These are phyloP conservation scores for Aurantiochytrium sp. DNA, from an alignment of 108 stramenopile species.

Conservation along the genomic window DNA sequence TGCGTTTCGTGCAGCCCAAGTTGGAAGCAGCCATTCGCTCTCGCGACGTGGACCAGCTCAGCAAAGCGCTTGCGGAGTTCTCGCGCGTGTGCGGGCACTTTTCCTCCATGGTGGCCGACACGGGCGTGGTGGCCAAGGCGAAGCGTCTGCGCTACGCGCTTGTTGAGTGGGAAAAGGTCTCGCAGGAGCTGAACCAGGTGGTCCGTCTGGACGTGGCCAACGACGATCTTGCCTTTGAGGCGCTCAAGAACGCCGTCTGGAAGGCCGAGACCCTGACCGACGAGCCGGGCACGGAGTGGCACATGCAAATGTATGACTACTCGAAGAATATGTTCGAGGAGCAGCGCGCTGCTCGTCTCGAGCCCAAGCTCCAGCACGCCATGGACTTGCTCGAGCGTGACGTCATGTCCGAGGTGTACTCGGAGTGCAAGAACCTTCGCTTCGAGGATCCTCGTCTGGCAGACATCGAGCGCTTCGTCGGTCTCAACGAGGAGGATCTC, in stretches of 20 bases:
- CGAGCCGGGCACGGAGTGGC: constrained; percentile 15
- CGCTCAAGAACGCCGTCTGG: constrained; percentile 20
- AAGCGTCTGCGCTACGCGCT: not conserved
- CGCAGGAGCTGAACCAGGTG: not conserved
- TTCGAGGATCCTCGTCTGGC: constrained; percentile 17
- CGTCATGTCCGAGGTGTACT: constrained; percentile 25
- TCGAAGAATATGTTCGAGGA: constrained; percentile 13
- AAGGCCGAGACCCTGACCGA: not conserved
- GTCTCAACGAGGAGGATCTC: constrained; percentile 40
- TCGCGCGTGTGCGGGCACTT: constrained; percentile 11
- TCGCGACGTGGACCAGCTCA: constrained; percentile 17
- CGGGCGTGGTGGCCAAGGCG: not conserved
- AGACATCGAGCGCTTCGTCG: constrained; percentile 39
- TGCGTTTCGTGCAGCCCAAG: constrained; percentile 9
- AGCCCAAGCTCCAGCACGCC: not conserved
- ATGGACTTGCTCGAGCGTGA: constrained; percentile 29
- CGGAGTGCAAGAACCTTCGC: constrained; percentile 15
- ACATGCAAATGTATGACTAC: constrained; percentile 21
- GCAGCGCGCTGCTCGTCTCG: not conserved
- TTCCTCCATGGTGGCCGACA: constrained; percentile 16
- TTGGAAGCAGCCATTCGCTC: not conserved
- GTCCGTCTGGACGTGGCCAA: constrained; percentile 9
- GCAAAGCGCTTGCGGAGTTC: constrained; percentile 17
- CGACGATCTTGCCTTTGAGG: constrained; percentile 21
- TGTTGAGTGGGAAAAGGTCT: not conserved